A percentile compares a stretch with the other conserved stretches of the same genome.
These are phyloP conservation scores for Botrytis galanthina DNA, from an alignment of 2,329 filamentous ascomycete species.

Conservation along the genomic window DNA sequence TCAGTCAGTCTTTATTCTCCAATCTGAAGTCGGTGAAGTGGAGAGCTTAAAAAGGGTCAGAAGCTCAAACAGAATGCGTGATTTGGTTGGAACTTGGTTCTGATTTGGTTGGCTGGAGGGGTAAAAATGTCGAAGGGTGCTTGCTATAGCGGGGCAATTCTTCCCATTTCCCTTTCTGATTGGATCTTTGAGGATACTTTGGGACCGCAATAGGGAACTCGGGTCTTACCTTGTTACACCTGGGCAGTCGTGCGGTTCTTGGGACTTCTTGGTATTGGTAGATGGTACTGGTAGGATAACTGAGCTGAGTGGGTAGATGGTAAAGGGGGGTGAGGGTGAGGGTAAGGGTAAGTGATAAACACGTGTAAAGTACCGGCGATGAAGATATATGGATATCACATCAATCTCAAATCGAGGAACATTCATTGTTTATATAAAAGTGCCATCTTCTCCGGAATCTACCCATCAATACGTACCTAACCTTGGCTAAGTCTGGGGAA, in stretches of 20 bases:
- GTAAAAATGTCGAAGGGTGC: background rate
- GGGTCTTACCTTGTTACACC: slow-evolving; percentile 14
- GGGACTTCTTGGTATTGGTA: background rate
- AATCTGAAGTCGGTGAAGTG: background rate
- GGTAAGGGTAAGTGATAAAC: background rate
- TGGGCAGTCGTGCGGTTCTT: slow-evolving; percentile 14
- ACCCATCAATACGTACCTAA: background rate
- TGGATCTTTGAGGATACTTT: background rate
- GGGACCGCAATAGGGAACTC: background rate
- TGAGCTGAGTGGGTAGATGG: background rate
- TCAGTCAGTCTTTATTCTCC: background rate
- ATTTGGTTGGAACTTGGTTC: background rate
- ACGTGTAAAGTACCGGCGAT: background rate
- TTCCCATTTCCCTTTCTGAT: background rate
- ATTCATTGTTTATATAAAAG: background rate
- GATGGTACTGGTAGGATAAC: background rate
- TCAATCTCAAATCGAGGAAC: background rate
- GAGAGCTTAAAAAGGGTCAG: background rate
- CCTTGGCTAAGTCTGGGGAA: slow-evolving; percentile 7
- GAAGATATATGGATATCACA: background rate
- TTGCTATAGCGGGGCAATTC: background rate
- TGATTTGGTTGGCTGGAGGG: background rate
- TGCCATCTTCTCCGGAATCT: background rate
- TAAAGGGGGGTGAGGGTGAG: no score
- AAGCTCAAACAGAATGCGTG: background rate